phyloP scores from a whole-genome alignment of 495 filamentous ascomycete genomes.

The Aspergillus steynii region DNA sequence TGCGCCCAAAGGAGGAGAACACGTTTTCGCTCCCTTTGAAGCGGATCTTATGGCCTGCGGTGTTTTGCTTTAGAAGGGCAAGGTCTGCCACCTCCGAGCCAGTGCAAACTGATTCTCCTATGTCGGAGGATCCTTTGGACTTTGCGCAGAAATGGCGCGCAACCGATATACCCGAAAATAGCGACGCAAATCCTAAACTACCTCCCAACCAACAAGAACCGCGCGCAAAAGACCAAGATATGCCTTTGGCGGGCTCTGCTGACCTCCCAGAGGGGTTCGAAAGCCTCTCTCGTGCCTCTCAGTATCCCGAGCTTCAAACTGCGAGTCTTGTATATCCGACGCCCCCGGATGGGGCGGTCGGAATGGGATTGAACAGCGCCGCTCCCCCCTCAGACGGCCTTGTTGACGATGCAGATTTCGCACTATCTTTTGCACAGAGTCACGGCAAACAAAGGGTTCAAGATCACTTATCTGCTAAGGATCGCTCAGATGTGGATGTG shows the following conservation, averaged over 20 bases:
- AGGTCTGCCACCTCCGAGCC: constrained; percentile 22
- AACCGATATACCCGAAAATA: constrained; percentile 30
- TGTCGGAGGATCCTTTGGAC: constrained; percentile 57
- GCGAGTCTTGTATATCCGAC: constrained; percentile 80
- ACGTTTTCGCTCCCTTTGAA: constrained; percentile 43
- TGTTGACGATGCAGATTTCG: constrained; percentile 32
- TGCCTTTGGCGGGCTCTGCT: constrained; percentile 21
- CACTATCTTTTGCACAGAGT: constrained; percentile 12
- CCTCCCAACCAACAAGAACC: constrained; percentile 39
- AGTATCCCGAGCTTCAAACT: constrained; percentile 51
- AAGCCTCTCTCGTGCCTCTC: constrained; percentile 50
- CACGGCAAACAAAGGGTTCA: constrained; percentile 14
- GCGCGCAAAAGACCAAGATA: constrained; percentile 19
- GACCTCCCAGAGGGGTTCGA: constrained; percentile 37
- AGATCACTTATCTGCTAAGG: constrained; percentile 21
- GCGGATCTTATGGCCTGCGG: constrained; percentile 49
- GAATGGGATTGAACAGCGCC: constrained; percentile 28
- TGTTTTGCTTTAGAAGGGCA: constrained; percentile 46
- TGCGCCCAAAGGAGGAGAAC: constrained; percentile 34
- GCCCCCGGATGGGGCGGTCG: constrained; percentile 72
- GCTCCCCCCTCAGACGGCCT: constrained; percentile 28
- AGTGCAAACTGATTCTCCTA: constrained; percentile 9
- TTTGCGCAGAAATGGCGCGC: constrained; percentile 70
- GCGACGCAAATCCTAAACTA: constrained; percentile 26
- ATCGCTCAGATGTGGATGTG: constrained; percentile 21